phyloP scores from a whole-genome alignment of 2,329 filamentous ascomycete species.

The Fusarium sp. region DNA sequence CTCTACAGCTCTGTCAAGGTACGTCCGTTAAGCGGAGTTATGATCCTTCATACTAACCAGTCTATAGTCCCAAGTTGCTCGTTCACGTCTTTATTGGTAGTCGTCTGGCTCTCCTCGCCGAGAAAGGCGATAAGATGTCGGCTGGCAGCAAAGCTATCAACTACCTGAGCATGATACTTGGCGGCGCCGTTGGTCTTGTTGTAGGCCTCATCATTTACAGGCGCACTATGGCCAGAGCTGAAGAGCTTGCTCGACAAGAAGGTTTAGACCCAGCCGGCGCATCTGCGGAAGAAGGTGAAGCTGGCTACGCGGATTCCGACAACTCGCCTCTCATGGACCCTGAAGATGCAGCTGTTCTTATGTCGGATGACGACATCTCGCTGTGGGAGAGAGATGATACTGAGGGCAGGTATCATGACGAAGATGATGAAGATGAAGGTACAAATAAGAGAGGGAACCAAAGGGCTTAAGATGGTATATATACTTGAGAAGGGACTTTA shows the following conservation, averaged over 20 bases:
- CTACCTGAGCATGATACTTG: slow-evolving; percentile 81
- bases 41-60: slow-evolving; percentile 5
- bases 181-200: slow-evolving; percentile 74
- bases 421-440: slow-evolving; percentile 48
- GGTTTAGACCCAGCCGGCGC: slow-evolving; percentile 41
- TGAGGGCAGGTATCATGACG: slow-evolving; percentile 49
- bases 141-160: slow-evolving; percentile 81
- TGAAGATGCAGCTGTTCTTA: slow-evolving; percentile 63
- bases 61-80: slow-evolving; percentile 80
- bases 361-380: slow-evolving; percentile 70
- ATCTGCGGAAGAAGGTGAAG: slow-evolving; percentile 50
- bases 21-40: slow-evolving; percentile 27
- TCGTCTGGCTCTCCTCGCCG: slow-evolving; percentile 83
- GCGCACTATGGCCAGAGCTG: slow-evolving; percentile 71
- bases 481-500: background rate
- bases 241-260: slow-evolving; percentile 64
- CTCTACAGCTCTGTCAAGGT: slow-evolving; percentile 82
- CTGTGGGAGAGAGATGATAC: slow-evolving; percentile 62
- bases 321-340: slow-evolving; percentile 57
- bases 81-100: slow-evolving; percentile 93
- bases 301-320: slow-evolving; percentile 58
- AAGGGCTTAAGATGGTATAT: background rate
- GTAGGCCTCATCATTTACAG: slow-evolving; percentile 90
- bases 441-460: slow-evolving; percentile 29
- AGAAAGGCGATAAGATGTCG: slow-evolving; percentile 86